Conservation (phyloP, 768 basidiomycete species). For the Suillus subluteus region DNA sequence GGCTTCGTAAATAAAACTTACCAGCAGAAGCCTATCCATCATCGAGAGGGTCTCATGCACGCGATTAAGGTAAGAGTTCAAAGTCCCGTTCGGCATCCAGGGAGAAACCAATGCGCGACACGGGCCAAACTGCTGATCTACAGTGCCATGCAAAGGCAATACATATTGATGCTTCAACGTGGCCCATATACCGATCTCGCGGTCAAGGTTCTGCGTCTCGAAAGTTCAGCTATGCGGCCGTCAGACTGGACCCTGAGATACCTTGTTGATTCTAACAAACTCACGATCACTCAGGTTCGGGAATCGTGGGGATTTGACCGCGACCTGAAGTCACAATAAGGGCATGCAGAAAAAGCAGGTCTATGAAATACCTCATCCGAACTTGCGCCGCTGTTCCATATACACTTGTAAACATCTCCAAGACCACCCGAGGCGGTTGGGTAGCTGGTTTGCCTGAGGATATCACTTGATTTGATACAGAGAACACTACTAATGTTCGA, state of each 20-base stretch:
- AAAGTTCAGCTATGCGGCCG: neutral
- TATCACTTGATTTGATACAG: neutral
- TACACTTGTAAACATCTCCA: conserved; percentile 47
- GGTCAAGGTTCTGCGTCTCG: conserved; percentile 26
- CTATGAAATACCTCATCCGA: conserved; percentile 1
- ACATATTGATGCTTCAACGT: conserved; percentile 41
- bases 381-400: neutral
- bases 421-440: conserved; percentile 37
- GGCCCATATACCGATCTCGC: conserved; percentile 45
- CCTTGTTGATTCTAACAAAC: neutral
- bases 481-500: neutral
- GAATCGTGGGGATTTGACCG: conserved; percentile 11
- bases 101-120: conserved; percentile 44
- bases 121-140: conserved; percentile 38
- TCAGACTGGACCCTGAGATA: neutral
- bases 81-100: conserved; percentile 45
- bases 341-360: neutral
- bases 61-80: conserved; percentile 41
- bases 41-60: conserved; percentile 40
- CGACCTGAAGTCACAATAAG: conserved; percentile 7
- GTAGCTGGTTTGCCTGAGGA: neutral
- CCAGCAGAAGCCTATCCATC: conserved; percentile 40
- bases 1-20: conserved; percentile 20
- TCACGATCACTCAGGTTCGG: neutral
- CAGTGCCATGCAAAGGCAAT: conserved; percentile 39